A percentile compares a stretch with the other conserved stretches of the same genome.
phyloP scores from a whole-genome alignment of 768 basidiomycete species.

The Pleurotus cornucopiae region DNA sequence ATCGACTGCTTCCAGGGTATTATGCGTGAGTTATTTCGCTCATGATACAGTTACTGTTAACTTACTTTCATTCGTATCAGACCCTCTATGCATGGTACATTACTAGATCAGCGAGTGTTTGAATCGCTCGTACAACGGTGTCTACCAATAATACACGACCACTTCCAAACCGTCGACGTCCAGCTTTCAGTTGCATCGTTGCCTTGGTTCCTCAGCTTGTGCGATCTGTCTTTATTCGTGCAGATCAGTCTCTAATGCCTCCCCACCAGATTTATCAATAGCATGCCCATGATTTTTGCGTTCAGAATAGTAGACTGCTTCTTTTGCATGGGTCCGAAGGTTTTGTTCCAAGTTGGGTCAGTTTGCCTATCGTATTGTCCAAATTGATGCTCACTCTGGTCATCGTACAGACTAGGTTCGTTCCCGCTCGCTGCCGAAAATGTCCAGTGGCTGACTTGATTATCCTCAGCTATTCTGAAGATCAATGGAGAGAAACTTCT shows the following conservation, averaged over 20 bases:
- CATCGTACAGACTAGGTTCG: slow-evolving; percentile 12
- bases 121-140: slow-evolving; percentile 88
- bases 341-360: slow-evolving; percentile 97
- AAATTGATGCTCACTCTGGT: not conserved
- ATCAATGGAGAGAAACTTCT: slow-evolving; percentile 93
- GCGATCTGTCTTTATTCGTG: slow-evolving; percentile 28
- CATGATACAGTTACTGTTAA: not conserved
- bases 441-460: slow-evolving; percentile 10
- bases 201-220: slow-evolving; percentile 98
- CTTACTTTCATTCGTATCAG: slow-evolving; percentile 33
- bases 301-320: slow-evolving; percentile 98
- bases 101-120: slow-evolving; percentile 98
- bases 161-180: slow-evolving; percentile 88
- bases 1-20: slow-evolving; percentile 94
- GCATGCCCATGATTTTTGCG: slow-evolving; percentile 96
- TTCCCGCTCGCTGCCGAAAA: slow-evolving; percentile 27
- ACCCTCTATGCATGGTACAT: slow-evolving; percentile 97
- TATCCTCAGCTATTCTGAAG: slow-evolving; percentile 81
- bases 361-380: slow-evolving; percentile 19
- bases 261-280: slow-evolving; percentile 70
- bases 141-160: slow-evolving; percentile 90
- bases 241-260: not conserved
- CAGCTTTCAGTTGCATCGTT: slow-evolving; percentile 95
- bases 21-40: slow-evolving; percentile 64
- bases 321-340: slow-evolving; percentile 98